These are phyloP conservation scores for Moesziomyces globuligerus DNA, from an alignment of 1,284 basidiomycete species.

Conservation along the genomic window DNA sequence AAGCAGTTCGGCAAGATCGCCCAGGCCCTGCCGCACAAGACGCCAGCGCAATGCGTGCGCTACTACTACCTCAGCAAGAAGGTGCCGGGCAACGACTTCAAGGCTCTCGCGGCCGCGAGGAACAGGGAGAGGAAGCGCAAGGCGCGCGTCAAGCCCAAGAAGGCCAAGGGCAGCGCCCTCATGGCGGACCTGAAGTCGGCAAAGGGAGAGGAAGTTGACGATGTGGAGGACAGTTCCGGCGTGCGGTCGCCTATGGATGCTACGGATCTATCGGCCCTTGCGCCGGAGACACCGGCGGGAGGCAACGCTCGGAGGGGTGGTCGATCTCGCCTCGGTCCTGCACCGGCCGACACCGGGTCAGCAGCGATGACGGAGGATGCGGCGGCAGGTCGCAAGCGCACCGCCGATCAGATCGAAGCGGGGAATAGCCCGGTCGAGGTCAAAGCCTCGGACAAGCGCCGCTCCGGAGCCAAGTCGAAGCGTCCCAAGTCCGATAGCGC, in stretches of 20 bases:
- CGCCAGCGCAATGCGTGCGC: slow-evolving; percentile 85
- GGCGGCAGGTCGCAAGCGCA: slow-evolving; percentile 25
- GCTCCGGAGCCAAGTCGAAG: slow-evolving; percentile 35
- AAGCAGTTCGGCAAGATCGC: slow-evolving; percentile 94
- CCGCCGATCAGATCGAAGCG: slow-evolving; percentile 19
- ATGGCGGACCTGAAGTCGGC: slow-evolving; percentile 65
- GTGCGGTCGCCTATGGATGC: slow-evolving; percentile 35
- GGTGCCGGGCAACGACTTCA: slow-evolving; percentile 62
- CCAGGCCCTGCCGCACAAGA: slow-evolving; percentile 83
- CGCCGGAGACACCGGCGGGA: slow-evolving; percentile 5
- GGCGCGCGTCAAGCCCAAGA: slow-evolving; percentile 63
- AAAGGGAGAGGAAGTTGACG: slow-evolving; percentile 64
- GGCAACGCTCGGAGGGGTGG: slow-evolving; percentile 27
- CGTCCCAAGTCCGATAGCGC: slow-evolving; percentile 42
- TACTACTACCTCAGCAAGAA: slow-evolving; percentile 98
- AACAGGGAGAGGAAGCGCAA: slow-evolving; percentile 64
- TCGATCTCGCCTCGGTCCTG: slow-evolving; percentile 12
- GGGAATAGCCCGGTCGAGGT: slow-evolving; percentile 5
- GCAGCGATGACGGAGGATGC: slow-evolving; percentile 4
- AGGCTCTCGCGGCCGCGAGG: slow-evolving; percentile 58
- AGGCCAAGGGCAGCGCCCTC: slow-evolving; percentile 66
- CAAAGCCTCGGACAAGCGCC: slow-evolving; percentile 27
- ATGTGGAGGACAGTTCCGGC: slow-evolving; percentile 48
- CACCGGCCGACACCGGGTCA: slow-evolving; percentile 5
- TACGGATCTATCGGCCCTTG: slow-evolving; percentile 14